Percentiles rank a stretch among this genome's conserved stretches.
Evolutionary conservation across 176 grass and related monocot genomes (phyloP).

Genomic region (Phyllostachys edulis): DNA sequence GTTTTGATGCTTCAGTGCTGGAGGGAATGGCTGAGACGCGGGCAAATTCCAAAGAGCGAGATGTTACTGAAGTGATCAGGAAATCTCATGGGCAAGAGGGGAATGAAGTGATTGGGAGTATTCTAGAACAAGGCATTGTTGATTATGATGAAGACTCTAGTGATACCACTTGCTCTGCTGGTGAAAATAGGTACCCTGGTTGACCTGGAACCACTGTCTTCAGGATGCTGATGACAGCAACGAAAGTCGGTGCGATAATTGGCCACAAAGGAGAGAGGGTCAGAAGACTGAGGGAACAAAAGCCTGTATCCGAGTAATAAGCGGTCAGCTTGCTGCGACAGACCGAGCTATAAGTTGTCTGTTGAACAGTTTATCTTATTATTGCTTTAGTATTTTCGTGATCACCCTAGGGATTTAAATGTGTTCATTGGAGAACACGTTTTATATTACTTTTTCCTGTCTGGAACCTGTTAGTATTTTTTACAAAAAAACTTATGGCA

Average conservation of each 20-base stretch:
- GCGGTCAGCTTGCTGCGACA: slow-evolving; percentile 32
- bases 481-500: background rate
- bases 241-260: slow-evolving; percentile 30
- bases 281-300: slow-evolving; percentile 47
- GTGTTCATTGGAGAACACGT: background rate
- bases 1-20: slow-evolving; percentile 37
- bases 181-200: slow-evolving; percentile 40
- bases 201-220: slow-evolving; percentile 52
- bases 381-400: slow-evolving; percentile 7
- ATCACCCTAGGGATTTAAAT: background rate
- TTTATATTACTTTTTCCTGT: background rate
- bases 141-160: slow-evolving; percentile 12
- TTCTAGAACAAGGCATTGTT: background rate
- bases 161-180: slow-evolving; percentile 19
- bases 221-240: slow-evolving; percentile 45
- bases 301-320: slow-evolving; percentile 40
- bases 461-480: background rate
- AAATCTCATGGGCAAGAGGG: slow-evolving; percentile 8
- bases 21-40: slow-evolving; percentile 25
- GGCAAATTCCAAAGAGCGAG: slow-evolving; percentile 1
- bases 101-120: background rate
- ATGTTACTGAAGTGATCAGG: background rate
- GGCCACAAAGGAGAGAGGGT: slow-evolving; percentile 46
- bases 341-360: slow-evolving; percentile 47
- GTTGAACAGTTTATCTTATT: slow-evolving; percentile 8